Evolutionary conservation across 352 stramenopile species (phyloP).

Genomic region (Pseudoperonospora humuli): DNA sequence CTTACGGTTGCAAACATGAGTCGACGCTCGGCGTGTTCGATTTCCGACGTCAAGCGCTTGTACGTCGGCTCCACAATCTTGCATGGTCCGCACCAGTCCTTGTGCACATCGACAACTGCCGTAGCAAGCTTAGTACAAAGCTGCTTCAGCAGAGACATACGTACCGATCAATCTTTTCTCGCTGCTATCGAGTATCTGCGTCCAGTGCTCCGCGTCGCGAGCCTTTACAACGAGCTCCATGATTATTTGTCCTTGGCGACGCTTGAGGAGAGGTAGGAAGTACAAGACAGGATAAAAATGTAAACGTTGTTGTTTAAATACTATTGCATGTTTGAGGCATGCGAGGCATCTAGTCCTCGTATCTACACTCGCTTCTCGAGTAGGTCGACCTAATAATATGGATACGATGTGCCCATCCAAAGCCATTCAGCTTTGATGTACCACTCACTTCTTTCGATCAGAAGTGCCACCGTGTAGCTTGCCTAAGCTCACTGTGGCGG

Average conservation of each 20-base stretch:
- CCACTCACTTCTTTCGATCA: slow-evolving; percentile 29
- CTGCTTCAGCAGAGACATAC: background rate
- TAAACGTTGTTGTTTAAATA: too few species aligned
- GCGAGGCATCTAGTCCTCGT: too few species aligned
- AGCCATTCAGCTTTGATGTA: slow-evolving; percentile 4
- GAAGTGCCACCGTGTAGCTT: slow-evolving; percentile 9
- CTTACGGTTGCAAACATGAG: slow-evolving; percentile 47
- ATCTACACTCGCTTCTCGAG: slow-evolving; percentile 17
- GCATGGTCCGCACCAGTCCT: slow-evolving; percentile 63
- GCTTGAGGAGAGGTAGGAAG: slow-evolving; percentile 1
- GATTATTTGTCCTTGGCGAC: background rate
- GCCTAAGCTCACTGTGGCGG: slow-evolving; percentile 3
- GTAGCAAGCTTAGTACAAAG: slow-evolving; percentile 1
- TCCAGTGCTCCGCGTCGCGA: slow-evolving; percentile 56
- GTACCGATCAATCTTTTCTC: slow-evolving; percentile 61
- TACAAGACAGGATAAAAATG: background rate
- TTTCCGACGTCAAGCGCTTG: slow-evolving; percentile 49
- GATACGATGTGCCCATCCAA: slow-evolving; percentile 3
- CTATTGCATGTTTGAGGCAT: slow-evolving; percentile 11
- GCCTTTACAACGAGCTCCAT: slow-evolving; percentile 53
- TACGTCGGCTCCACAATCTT: slow-evolving; percentile 76
- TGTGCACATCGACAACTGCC: slow-evolving; percentile 59
- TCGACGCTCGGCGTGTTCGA: slow-evolving; percentile 45
- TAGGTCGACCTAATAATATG: slow-evolving; percentile 18
- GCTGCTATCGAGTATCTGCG: slow-evolving; percentile 34